phyloP scores from a whole-genome alignment of 2,329 filamentous ascomycete genomes.

The Diaporthe sp. region DNA sequence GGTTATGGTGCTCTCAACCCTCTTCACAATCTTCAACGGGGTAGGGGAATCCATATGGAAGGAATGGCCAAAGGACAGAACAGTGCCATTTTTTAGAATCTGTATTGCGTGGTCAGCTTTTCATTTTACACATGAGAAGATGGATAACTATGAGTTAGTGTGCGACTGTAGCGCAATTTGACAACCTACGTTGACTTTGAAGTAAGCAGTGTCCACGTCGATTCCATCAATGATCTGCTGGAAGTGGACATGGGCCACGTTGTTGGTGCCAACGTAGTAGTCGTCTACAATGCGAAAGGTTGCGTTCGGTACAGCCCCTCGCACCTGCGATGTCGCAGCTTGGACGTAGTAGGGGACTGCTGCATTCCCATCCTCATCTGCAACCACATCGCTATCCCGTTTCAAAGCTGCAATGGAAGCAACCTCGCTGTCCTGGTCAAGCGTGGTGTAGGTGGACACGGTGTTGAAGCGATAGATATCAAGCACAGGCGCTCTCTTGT shows the following conservation, averaged over 20 bases:
- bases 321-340: not conserved
- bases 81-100: not conserved
- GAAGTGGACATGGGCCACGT: not conserved
- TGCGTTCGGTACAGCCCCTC: not conserved
- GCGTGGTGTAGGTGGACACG: not conserved
- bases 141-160: not conserved
- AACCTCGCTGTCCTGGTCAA: not conserved
- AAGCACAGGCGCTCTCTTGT: not conserved
- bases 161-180: not conserved
- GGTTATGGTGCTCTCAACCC: not conserved
- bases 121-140: not conserved
- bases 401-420: too few species aligned
- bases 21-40: not conserved
- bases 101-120: not conserved
- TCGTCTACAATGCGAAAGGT: slow-evolving; percentile 1
- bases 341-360: not conserved
- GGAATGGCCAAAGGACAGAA: not conserved
- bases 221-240: not conserved
- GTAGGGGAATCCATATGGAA: not conserved
- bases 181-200: not conserved
- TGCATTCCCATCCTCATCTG: not conserved
- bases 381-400: not conserved
- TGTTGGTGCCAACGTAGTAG: not conserved
- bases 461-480: not conserved
- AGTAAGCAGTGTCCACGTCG: not conserved